Evolutionary conservation across 1,284 basidiomycete genomes (phyloP).

Genomic region (Xerocomus tenax): DNA sequence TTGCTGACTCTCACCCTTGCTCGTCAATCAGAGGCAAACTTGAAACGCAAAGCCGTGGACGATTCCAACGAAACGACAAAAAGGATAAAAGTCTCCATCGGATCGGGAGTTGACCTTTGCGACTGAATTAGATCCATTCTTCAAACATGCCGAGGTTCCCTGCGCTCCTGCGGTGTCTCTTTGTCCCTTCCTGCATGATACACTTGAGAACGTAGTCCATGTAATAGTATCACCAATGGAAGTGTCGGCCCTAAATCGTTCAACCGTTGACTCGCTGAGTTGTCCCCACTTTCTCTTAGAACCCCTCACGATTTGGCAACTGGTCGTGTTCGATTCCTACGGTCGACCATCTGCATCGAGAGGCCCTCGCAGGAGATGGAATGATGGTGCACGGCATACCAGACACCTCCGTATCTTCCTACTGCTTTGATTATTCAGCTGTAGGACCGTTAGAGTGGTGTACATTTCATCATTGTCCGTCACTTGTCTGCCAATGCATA

Average conservation of each 20-base stretch:
- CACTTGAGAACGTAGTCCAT: background rate
- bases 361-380: constrained; percentile 84
- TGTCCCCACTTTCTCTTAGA: constrained; percentile 17
- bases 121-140: constrained; percentile 32
- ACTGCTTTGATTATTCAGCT: constrained; percentile 41
- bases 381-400: constrained; percentile 79
- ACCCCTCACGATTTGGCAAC: constrained; percentile 56
- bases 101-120: constrained; percentile 49
- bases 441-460: constrained; percentile 79
- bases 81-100: constrained; percentile 50
- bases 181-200: background rate
- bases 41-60: constrained; percentile 29
- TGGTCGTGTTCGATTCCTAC: constrained; percentile 41
- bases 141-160: background rate
- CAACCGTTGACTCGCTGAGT: background rate
- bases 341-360: constrained; percentile 50
- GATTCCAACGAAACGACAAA: constrained; percentile 33
- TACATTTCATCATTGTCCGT: constrained; percentile 41
- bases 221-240: background rate
- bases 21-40: constrained; percentile 14
- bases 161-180: background rate
- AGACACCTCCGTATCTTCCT: constrained; percentile 81
- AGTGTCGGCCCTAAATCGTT: constrained; percentile 28
- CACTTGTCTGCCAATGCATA: background rate
- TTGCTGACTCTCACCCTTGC: constrained; percentile 5